Evolutionary conservation across 345 rosid genomes (phyloP), one percentile per base, ranked within the genome.

Genomic region (Arabidopsis arenosa): DNA sequence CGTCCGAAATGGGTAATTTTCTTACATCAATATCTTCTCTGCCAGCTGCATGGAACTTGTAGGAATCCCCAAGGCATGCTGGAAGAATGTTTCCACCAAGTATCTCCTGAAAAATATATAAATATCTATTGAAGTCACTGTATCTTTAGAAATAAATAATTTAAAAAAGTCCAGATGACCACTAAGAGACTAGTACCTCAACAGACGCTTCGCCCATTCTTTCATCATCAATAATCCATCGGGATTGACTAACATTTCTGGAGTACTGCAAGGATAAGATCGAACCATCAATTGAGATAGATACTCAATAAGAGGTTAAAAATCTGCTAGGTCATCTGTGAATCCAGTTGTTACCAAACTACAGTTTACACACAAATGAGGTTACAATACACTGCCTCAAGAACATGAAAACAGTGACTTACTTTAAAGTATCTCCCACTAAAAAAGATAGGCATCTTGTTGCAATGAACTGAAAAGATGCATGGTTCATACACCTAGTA

Each of bases 31-130:
- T 94, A 79, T 94, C 98, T 84, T 94, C 98, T 90, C 98, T 89
- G 17, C 98, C 98, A 77, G 98, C 97, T 73, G 98, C 98, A 84
- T 94, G 98, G 73, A 94, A 94, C 86, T 90, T 94, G 90, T 85
- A 89, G 56, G 77, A 81, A 72, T 94, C 96, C 68, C 96, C 97
- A 58, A 49, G 80, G 84, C 90, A 94, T 48, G 79, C 70, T 37
- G 93, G 96, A 84, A 89, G 90, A 73, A 90, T 86, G 67, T 77
- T 85, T 84, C 88, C 83, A 75, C 96, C 93, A 63, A 94, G 85
- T 72, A 92, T 81, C 83, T 94, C 98, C 98, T 94, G 68, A 9
- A 36, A 73, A 17, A n/a, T 63, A 26, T 51, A 76, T 17, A 59
- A 12, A 51, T 45, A 63, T 28, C 18, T 58, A 62, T 80, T 73